Percentiles rank a stretch among this genome's conserved stretches.
These are phyloP conservation scores for Pleurostoma richardsiae DNA, from an alignment of 2,329 filamentous ascomycete species.

Conservation along the genomic window DNA sequence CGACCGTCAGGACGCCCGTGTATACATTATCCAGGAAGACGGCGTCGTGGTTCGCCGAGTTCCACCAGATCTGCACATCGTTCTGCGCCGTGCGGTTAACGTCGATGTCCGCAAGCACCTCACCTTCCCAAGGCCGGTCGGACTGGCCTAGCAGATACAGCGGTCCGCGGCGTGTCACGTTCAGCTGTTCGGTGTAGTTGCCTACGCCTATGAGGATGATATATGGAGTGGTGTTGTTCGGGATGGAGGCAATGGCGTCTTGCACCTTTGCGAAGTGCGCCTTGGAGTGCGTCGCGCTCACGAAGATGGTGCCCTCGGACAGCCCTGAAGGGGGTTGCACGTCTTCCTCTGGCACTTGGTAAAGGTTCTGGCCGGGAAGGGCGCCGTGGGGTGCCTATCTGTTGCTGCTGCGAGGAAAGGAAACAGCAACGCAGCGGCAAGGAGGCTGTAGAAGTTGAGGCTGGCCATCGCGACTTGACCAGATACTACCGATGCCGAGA, in stretches of 20 bases:
- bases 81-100: slow-evolving; percentile 33
- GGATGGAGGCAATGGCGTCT: slow-evolving; percentile 31
- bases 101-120: slow-evolving; percentile 33
- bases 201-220: slow-evolving; percentile 57
- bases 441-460: not conserved
- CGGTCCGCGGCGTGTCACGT: slow-evolving; percentile 57
- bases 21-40: slow-evolving; percentile 53
- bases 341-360: slow-evolving; percentile 25
- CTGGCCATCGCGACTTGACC: not conserved
- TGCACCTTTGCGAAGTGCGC: slow-evolving; percentile 33
- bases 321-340: slow-evolving; percentile 26
- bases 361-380: slow-evolving; percentile 19
- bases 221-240: slow-evolving; percentile 34
- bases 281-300: slow-evolving; percentile 25
- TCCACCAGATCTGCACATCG: slow-evolving; percentile 53
- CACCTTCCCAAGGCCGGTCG: slow-evolving; percentile 23
- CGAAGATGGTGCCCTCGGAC: slow-evolving; percentile 34
- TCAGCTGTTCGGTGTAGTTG: slow-evolving; percentile 59
- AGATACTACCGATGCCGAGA: not conserved
- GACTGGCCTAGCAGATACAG: slow-evolving; percentile 58
- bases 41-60: slow-evolving; percentile 44
- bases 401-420: not conserved
- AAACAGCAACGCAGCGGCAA: not conserved
- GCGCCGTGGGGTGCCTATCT: slow-evolving; percentile 4
- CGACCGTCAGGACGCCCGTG: slow-evolving; percentile 56